phyloP scores from a whole-genome alignment of 176 grass and related monocot species.

The Eremochloa ophiuroides region DNA sequence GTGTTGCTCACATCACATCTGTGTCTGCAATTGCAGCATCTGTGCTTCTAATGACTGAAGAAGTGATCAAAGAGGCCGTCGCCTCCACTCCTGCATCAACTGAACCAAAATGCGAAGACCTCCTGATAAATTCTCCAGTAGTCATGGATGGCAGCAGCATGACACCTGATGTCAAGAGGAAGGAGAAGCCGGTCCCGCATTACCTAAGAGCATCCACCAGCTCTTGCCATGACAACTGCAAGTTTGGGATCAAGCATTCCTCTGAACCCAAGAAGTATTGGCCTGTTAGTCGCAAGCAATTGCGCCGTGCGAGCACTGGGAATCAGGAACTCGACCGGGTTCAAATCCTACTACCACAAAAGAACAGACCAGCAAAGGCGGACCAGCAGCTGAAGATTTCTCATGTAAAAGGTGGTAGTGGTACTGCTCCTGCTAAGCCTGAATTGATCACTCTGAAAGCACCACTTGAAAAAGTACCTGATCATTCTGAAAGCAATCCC shows the following conservation, averaged over 20 bases:
- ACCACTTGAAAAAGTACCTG: conserved; percentile 29
- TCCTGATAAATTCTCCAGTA: background rate
- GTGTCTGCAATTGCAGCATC: conserved; percentile 18
- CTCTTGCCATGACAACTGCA: conserved; percentile 89
- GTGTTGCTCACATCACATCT: conserved; percentile 4
- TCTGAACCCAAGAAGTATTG: conserved; percentile 48
- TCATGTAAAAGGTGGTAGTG: conserved; percentile 25
- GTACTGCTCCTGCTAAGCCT: conserved; percentile 23
- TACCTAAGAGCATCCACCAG: conserved; percentile 58
- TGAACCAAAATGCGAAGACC: background rate
- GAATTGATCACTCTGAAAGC: background rate
- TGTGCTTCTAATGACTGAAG: conserved; percentile 36
- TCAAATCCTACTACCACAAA: background rate
- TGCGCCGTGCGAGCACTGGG: background rate
- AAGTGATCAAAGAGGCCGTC: conserved; percentile 25
- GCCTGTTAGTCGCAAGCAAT: conserved; percentile 23
- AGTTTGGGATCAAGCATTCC: conserved; percentile 61
- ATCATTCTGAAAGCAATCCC: conserved; percentile 18
- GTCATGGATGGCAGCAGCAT: background rate
- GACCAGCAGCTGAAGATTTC: background rate
- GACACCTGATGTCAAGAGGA: conserved; percentile 23
- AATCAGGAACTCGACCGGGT: background rate
- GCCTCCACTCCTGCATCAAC: background rate
- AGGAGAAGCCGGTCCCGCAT: conserved; percentile 56
- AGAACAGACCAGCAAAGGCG: conserved; percentile 19